Evolutionary conservation across 805 yeast species (phyloP), one percentile per base, ranked within the genome.

Genomic region (Candida xiaguanensis): DNA sequence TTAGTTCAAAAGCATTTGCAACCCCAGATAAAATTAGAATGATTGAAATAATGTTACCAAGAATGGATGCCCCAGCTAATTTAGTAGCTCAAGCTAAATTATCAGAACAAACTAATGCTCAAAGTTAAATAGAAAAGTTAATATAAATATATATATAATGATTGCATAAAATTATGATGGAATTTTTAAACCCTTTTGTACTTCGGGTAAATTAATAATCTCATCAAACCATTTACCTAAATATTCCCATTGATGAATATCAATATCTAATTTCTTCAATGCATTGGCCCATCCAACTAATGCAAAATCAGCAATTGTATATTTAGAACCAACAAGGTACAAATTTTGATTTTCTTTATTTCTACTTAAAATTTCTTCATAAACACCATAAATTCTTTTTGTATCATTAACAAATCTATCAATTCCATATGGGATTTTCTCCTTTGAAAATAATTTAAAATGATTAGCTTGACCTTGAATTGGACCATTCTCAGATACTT

Each of bases 1-100:
- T 77, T 44, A 49, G 53, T 14, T 71, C 70, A 56, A 48, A 60
- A 36, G 70, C 52, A 12, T 81, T 81, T 64, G 69, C 75, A 52
- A 65, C 63, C 47, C 76, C 78, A 59, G 69, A 75, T 48, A 80
- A 74, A 65, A 75, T 80, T 52, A 76, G 88, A 70, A 53, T 82
- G 65, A 65, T 82, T 45, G 89, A 82, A 65, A 71, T 82, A 34
- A 79, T 80, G 82, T 66, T 82, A 51, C 83, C 78, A 50, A 77
- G 72, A 51, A 74, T 80, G 77, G 87, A 81, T 66, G 88, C 87
- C 45, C 85, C 86, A 52, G 65, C 66, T 40, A 75, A 76, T 58
- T 75, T 85, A 65, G 61, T 60, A 22, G 55, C 56, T 27, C 69
- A 63, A 46, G 67, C 67, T 15, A 61, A 60, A 48, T 52, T 59